A percentile compares a stretch with the other conserved stretches of the same genome.
Conservation (phyloP, 306 rosid genomes). For the Amphicarpaea edgeworthii region DNA sequence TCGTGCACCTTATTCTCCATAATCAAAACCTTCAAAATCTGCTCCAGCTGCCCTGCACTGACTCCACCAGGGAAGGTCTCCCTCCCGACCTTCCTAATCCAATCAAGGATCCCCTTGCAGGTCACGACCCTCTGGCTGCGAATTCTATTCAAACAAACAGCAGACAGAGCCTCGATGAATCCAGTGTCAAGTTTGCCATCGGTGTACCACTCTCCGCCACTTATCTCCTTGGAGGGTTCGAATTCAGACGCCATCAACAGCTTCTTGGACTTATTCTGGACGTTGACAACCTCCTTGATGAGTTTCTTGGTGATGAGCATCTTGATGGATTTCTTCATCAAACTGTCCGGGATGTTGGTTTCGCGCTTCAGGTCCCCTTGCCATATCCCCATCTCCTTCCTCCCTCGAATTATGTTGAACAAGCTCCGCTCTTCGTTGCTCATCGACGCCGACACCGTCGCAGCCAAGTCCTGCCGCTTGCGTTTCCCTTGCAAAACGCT, state of each 20-base stretch:
- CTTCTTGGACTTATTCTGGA: conserved; percentile 52
- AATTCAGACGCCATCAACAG: conserved; percentile 44
- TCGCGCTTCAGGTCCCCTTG: too few relatives aligned
- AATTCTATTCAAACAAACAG: conserved; percentile 41
- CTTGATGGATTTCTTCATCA: neutral
- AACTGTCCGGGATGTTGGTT: neutral
- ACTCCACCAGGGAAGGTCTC: neutral
- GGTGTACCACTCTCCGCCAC: conserved; percentile 67
- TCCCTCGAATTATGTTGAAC: too few relatives aligned
- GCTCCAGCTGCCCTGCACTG: neutral
- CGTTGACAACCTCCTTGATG: neutral
- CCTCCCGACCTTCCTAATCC: neutral
- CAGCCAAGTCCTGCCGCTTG: neutral
- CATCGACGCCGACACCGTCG: neutral
- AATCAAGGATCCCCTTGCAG: neutral
- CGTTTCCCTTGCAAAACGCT: neutral
- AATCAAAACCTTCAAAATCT: conserved; percentile 6
- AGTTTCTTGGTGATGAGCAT: neutral
- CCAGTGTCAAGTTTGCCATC: conserved; percentile 47
- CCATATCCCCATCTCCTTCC: too few relatives aligned
- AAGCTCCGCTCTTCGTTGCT: too few relatives aligned
- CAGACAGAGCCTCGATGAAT: neutral
- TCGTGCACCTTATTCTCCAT: conserved; percentile 14
- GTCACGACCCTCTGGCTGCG: conserved; percentile 44
- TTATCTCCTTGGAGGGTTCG: conserved; percentile 45